These are phyloP conservation scores for Turnera subulata DNA, from an alignment of 345 rosid genomes.

Conservation along the genomic window DNA sequence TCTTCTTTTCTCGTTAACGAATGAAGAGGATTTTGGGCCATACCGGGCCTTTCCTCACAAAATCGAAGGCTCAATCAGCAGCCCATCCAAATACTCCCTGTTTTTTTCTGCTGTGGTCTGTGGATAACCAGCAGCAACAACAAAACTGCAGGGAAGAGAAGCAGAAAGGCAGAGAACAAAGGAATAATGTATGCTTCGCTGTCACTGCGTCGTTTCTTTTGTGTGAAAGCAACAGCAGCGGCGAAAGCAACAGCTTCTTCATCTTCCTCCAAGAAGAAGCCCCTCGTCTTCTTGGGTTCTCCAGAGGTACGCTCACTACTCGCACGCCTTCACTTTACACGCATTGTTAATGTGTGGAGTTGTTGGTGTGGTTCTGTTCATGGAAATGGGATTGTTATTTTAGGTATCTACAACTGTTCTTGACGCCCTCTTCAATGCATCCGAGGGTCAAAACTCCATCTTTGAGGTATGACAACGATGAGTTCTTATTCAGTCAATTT, in stretches of 20 bases:
- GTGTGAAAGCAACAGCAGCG: conserved; percentile 26
- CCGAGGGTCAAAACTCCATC: conserved; percentile 52
- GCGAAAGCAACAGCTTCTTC: conserved; percentile 28
- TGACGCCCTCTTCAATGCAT: conserved; percentile 71
- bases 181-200: conserved; percentile 20
- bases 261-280: conserved; percentile 50
- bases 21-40: no score
- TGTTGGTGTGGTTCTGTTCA: not conserved
- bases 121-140: no score
- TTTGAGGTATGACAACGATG: conserved; percentile 49
- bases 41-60: no score
- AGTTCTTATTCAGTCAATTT: not conserved
- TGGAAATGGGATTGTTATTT: not conserved
- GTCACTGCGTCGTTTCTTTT: conserved; percentile 69
- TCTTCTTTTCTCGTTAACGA: no score
- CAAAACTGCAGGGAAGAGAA: no score
- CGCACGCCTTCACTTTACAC: no score
- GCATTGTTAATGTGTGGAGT: not conserved
- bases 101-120: no score
- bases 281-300: conserved; percentile 86
- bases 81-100: no score
- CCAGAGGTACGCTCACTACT: conserved; percentile 50
- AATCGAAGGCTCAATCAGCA: no score
- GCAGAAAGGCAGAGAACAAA: not conserved
- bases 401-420: conserved; percentile 82